phyloP scores from a whole-genome alignment of 2,329 filamentous ascomycete genomes.

The Fusarium longipes region DNA sequence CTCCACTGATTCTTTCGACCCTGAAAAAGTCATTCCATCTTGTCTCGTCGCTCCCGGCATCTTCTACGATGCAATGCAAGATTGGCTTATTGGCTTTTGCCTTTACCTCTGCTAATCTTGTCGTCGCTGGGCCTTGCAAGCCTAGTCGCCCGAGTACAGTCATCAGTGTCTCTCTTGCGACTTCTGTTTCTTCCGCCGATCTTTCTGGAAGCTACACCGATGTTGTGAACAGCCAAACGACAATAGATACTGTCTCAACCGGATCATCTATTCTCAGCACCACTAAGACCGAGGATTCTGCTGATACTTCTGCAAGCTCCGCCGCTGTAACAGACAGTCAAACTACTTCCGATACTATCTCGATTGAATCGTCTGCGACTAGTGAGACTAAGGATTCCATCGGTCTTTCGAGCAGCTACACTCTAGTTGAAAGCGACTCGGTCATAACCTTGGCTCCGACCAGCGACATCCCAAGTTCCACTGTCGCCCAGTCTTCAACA shows the following conservation, averaged over 20 bases:
- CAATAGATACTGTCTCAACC: rapidly evolving
- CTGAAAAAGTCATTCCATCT: no score
- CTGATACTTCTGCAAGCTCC: no score
- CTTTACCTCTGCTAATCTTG: not conserved
- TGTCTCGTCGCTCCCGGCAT: not conserved
- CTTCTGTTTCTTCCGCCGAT: not conserved
- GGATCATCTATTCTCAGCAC: not conserved
- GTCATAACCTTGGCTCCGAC: not conserved
- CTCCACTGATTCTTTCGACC: rapidly evolving
- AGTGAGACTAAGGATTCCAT: no score
- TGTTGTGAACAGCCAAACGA: no score
- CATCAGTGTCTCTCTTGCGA: not conserved
- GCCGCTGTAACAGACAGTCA: no score
- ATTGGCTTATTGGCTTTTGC: not conserved
- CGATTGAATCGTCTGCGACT: no score
- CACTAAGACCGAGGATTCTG: rapidly evolving
- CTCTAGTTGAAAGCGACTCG: not conserved
- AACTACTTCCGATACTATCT: no score
- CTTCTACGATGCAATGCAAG: not conserved
- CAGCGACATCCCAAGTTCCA: not conserved
- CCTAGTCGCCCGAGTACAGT: not conserved
- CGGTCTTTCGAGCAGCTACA: not conserved
- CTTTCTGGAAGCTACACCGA: not conserved
- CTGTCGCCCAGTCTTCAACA: not conserved
- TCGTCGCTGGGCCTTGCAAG: not conserved